Evolutionary conservation across 2,329 filamentous ascomycete genomes (phyloP).

Genomic region (Huntiella decipiens): DNA sequence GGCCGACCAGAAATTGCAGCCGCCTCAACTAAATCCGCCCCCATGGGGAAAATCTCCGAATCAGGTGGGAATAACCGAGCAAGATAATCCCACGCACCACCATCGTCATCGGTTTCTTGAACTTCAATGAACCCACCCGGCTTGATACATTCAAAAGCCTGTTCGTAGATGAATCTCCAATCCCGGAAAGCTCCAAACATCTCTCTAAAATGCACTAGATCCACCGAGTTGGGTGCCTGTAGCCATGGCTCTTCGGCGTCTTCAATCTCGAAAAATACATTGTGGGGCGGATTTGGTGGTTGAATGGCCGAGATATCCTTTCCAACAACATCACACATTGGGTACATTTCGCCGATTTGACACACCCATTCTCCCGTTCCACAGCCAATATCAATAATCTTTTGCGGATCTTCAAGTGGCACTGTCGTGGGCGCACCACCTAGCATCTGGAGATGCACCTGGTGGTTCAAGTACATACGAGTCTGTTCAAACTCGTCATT

Average conservation of each 20-base stretch:
- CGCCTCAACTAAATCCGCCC: conserved; percentile 24
- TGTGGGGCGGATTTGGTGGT: conserved; percentile 37
- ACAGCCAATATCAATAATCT: conserved; percentile 38
- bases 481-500: conserved; percentile 48
- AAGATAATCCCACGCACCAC: conserved; percentile 16
- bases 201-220: conserved; percentile 37
- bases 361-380: conserved; percentile 35
- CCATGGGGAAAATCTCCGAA: conserved; percentile 25
- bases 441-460: conserved; percentile 37
- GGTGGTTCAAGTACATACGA: conserved; percentile 40
- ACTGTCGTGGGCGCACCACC: conserved; percentile 26
- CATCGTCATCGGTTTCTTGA: conserved; percentile 32
- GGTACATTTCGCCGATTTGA: conserved; percentile 33
- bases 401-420: conserved; percentile 20
- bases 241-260: conserved; percentile 41
- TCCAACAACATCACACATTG: conserved; percentile 36
- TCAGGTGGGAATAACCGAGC: conserved; percentile 23
- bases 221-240: conserved; percentile 30
- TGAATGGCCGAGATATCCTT: conserved; percentile 39
- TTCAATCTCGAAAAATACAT: conserved; percentile 40
- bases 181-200: conserved; percentile 37
- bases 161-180: conserved; percentile 35
- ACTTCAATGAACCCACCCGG: conserved; percentile 40
- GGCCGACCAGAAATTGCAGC: conserved; percentile 26
- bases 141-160: conserved; percentile 32